Conservation (phyloP, 2,329 filamentous ascomycete genomes). For the Paecilomyces dactylethromorphus region DNA sequence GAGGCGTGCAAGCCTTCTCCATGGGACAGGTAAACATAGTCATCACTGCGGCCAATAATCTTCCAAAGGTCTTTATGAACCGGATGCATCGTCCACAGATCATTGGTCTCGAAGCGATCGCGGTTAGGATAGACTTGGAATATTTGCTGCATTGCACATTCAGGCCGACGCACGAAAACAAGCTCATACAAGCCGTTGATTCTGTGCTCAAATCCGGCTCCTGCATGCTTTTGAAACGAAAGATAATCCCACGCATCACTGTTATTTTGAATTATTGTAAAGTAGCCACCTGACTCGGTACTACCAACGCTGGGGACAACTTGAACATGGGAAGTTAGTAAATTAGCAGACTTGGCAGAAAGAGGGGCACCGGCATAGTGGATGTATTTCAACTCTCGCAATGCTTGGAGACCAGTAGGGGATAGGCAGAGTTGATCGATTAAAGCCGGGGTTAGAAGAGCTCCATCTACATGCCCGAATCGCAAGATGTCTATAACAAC, state of each 20-base stretch:
- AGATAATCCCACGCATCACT: constrained; percentile 13
- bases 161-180: constrained; percentile 11
- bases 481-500: constrained; percentile 11
- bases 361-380: constrained; percentile 19
- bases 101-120: constrained; percentile 14
- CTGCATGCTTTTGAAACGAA: constrained; percentile 9
- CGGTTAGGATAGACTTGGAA: constrained; percentile 13
- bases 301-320: constrained; percentile 17
- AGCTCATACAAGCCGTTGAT: constrained; percentile 14
- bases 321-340: constrained; percentile 6
- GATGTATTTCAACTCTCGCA: constrained; percentile 10
- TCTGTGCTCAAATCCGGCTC: constrained; percentile 8
- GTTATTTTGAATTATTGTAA: constrained; percentile 5
- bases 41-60: constrained; percentile 16
- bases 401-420: constrained; percentile 7
- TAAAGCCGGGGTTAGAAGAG: constrained; percentile 13
- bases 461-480: constrained; percentile 10
- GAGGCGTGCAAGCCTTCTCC: constrained; percentile 16
- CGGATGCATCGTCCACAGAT: constrained; percentile 18
- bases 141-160: constrained; percentile 12
- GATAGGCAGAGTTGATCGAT: constrained; percentile 15
- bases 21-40: constrained; percentile 12
- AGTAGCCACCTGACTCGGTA: constrained; percentile 14
- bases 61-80: constrained; percentile 13
- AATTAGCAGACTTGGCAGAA: constrained; percentile 15